phyloP scores from a whole-genome alignment of 2,329 filamentous ascomycete species.

The Blastomyces emzantsi region DNA sequence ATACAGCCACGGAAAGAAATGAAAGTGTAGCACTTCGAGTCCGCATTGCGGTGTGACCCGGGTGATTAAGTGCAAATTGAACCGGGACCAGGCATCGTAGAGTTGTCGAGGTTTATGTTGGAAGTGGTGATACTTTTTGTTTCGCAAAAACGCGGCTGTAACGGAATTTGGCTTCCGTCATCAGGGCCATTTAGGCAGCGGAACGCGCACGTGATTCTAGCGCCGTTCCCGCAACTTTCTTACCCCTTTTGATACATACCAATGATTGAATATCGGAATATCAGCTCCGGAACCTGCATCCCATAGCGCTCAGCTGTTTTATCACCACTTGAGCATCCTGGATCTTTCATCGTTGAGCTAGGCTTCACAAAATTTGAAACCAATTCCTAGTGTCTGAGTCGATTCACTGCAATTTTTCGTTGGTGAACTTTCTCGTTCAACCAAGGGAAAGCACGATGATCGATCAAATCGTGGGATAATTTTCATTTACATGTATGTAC shows the following conservation, averaged over 20 bases:
- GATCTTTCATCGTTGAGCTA: background rate
- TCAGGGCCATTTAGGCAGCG: too few species aligned
- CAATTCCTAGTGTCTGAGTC: background rate
- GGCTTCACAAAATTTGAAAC: background rate
- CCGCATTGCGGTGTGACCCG: background rate
- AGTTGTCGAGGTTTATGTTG: background rate
- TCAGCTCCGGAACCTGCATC: background rate
- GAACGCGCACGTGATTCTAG: too few species aligned
- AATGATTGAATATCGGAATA: background rate
- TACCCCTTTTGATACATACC: background rate
- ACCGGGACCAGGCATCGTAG: background rate
- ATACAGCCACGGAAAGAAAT: background rate
- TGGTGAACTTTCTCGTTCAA: background rate
- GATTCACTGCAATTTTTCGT: background rate
- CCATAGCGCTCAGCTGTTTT: background rate
- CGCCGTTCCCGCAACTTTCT: too few species aligned
- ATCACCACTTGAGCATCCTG: background rate
- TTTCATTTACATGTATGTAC: background rate
- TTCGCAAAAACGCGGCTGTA: too few species aligned
- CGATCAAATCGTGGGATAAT: background rate
- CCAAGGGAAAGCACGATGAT: background rate
- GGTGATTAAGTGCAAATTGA: background rate
- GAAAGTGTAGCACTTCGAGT: too few species aligned
- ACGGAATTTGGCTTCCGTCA: too few species aligned
- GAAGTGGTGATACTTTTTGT: background rate